Evolutionary conservation across 306 rosid genomes (phyloP), one percentile per base, ranked within the genome.

Genomic region (Acacia melanoxylon): DNA sequence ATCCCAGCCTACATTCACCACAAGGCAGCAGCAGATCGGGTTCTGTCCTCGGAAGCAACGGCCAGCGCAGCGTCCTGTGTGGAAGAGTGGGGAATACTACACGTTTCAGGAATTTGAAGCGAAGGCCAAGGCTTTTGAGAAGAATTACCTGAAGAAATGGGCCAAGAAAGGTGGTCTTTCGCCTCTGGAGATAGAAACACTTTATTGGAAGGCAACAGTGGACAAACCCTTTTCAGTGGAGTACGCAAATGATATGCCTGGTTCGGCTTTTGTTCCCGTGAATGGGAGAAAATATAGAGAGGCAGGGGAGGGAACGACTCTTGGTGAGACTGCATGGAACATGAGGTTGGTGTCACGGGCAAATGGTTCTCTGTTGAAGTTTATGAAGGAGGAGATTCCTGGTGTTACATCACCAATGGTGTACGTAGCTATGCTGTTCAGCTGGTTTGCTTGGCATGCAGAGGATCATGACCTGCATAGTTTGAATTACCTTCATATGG

Each of bases 1-100:
- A 66, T 77, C 88, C 46, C 82, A 76, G 82, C 91, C 97, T 76
- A 89, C 98, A 89, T 96, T 96, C 97, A 90, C 97, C 10, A 96
- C 99, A n/a, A 92, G 99, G 67, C 98, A 93, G 87, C 98, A 96
- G 78, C 99, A 96, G 98, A 94, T 96, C 98, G 99, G 99, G 80
- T 96, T 96, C 76, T 96, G 98, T 82, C 99, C 99, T 25, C 82
- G 99, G 20, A 88, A 80, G 42, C 83, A 91, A 1, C 81, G 97
- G 0, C 98, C 99, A 7, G 98, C 94, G 3, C 90, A 91, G 82
- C 79, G 98, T 5, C 94, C 99, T 6, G 99, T 96, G 27, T 96
- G 99, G 99, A 89, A 96, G 94, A 96, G 99, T 79, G 99, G 99
- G 3, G 97, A 90, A 75, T 44, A 83, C 76, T 96, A 93, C 89